Conservation (phyloP, 2,329 filamentous ascomycete species). For the Neoarthrinium moseri region DNA sequence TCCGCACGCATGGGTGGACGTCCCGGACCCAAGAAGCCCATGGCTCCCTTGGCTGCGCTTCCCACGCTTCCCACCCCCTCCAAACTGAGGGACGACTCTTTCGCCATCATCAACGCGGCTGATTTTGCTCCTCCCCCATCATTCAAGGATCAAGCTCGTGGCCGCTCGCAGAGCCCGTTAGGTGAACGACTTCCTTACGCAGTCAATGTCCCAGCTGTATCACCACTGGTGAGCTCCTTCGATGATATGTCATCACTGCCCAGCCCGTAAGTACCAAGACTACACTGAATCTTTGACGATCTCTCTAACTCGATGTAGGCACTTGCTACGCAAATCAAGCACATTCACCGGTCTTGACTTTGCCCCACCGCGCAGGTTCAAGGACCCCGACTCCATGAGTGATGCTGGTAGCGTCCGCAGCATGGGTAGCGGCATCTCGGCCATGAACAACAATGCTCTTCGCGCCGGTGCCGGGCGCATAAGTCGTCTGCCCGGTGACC, state of each 20-base stretch:
- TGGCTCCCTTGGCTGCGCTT: slow-evolving; percentile 72
- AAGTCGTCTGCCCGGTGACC: slow-evolving; percentile 77
- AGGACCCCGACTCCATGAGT: slow-evolving; percentile 58
- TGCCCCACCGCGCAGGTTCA: slow-evolving; percentile 74
- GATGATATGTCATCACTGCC: slow-evolving; percentile 84
- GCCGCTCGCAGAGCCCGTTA: slow-evolving; percentile 63
- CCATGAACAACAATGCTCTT: slow-evolving; percentile 67
- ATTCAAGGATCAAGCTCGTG: slow-evolving; percentile 66
- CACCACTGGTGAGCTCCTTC: slow-evolving; percentile 79
- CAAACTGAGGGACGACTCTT: slow-evolving; percentile 78
- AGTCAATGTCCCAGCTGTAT: slow-evolving; percentile 68
- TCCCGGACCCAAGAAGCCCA: slow-evolving; percentile 39
- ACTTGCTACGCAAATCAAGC: slow-evolving; percentile 71
- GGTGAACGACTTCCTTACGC: slow-evolving; percentile 71
- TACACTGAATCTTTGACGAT: not conserved
- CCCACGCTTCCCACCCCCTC: slow-evolving; percentile 80
- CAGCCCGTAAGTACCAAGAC: slow-evolving; percentile 72
- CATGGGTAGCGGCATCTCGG: slow-evolving; percentile 76
- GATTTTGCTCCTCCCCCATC: slow-evolving; percentile 83
- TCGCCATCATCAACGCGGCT: slow-evolving; percentile 65
- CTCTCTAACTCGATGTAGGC: slow-evolving; percentile 43
- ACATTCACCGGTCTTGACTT: slow-evolving; percentile 82
- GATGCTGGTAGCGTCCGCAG: slow-evolving; percentile 68
- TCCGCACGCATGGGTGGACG: slow-evolving; percentile 40
- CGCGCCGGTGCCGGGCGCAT: slow-evolving; percentile 83